phyloP scores from a whole-genome alignment of 176 grass and related monocot species.

The Otatea glauca region DNA sequence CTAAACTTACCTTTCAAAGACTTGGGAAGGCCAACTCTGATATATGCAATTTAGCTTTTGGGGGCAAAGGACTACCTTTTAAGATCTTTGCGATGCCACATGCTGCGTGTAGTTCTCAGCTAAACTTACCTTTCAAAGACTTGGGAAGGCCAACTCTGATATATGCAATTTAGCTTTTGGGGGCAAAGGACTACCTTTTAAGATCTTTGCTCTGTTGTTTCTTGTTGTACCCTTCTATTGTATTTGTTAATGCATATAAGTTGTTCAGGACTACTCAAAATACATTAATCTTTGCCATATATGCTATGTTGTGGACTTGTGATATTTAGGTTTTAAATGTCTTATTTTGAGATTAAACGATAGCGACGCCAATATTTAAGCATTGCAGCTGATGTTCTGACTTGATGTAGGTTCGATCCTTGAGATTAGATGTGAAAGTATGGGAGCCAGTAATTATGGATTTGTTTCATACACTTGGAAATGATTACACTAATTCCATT shows the following conservation, averaged over 20 bases:
- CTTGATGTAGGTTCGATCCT: slow-evolving; percentile 80
- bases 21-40: neutral
- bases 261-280: neutral
- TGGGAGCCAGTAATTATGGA: slow-evolving; percentile 91
- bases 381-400: slow-evolving; percentile 29
- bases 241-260: neutral
- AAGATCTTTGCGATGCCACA: neutral
- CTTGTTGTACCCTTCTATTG: slow-evolving; percentile 12
- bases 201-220: no score
- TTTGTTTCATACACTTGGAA: slow-evolving; percentile 86
- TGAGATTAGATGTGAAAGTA: slow-evolving; percentile 92
- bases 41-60: slow-evolving; percentile 6
- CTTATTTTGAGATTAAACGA: slow-evolving; percentile 19
- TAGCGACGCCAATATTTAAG: slow-evolving; percentile 16
- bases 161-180: neutral
- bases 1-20: slow-evolving; percentile 21
- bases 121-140: slow-evolving; percentile 18
- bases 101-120: slow-evolving; percentile 8
- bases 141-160: neutral
- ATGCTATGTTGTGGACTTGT: slow-evolving; percentile 8
- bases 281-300: slow-evolving; percentile 9
- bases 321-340: slow-evolving; percentile 21
- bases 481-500: slow-evolving; percentile 87
- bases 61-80: neutral
- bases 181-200: neutral